Percentiles rank a stretch among this genome's conserved stretches.
phyloP scores from a whole-genome alignment of 352 stramenopile genomes.

The Globisporangium viniferum region DNA sequence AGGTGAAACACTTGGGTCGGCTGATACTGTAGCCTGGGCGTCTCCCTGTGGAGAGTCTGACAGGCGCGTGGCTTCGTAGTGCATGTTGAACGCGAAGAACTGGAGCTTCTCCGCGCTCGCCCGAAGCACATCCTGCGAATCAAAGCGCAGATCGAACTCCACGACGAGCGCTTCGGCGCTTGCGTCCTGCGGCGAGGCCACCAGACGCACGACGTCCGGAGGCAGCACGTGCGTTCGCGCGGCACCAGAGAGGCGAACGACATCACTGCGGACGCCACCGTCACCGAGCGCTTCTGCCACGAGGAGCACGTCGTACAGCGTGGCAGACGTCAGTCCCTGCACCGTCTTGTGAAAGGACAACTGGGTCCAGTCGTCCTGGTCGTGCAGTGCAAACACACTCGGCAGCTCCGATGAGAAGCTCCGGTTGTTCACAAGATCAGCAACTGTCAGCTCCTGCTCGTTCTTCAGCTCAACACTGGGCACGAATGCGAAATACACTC shows the following conservation, averaged over 20 bases:
- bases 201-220: slow-evolving; percentile 31
- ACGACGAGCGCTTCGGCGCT: slow-evolving; percentile 43
- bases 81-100: slow-evolving; percentile 47
- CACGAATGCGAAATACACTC: slow-evolving; percentile 48
- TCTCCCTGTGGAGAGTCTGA: background rate
- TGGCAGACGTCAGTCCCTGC: slow-evolving; percentile 34
- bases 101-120: slow-evolving; percentile 25
- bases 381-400: slow-evolving; percentile 29
- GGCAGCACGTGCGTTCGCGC: slow-evolving; percentile 57
- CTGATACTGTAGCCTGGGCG: background rate
- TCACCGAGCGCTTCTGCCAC: slow-evolving; percentile 51
- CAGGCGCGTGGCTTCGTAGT: slow-evolving; percentile 40
- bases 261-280: slow-evolving; percentile 46
- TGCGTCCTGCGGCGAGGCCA: slow-evolving; percentile 27
- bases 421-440: slow-evolving; percentile 31
- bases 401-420: slow-evolving; percentile 11
- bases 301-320: slow-evolving; percentile 55
- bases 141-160: slow-evolving; percentile 37
- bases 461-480: slow-evolving; percentile 19
- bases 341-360: slow-evolving; percentile 28
- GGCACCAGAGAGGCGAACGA: slow-evolving; percentile 22
- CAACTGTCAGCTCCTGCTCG: slow-evolving; percentile 13
- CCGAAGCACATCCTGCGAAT: slow-evolving; percentile 33
- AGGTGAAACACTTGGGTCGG: background rate
- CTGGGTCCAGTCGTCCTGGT: slow-evolving; percentile 21